Evolutionary conservation across 257 asterid species (phyloP), one percentile per base, ranked within the genome.

Genomic region (Plantago elongata): DNA sequence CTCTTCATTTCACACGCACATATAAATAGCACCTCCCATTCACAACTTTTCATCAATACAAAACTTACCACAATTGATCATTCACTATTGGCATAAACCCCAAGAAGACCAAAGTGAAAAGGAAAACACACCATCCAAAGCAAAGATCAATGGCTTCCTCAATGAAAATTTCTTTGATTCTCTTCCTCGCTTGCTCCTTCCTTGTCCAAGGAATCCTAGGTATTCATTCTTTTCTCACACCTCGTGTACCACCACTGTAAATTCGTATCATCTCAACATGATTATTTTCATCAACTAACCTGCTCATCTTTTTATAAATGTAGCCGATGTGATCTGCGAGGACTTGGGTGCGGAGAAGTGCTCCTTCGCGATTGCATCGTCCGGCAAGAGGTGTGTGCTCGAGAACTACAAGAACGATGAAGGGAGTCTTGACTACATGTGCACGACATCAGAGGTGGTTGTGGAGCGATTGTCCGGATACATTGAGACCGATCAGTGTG

Each of bases 311-410:
- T 17, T 51, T 11, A 8, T 34, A 7, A 38, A 34, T 65, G 9
- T 64, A 84, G 94, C 84, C 13, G 85, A 72, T 51, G 72, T 89
- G 22, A 47, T 79, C 9, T 89, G 95, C 17, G 95, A 86, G 66
- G 71, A 78, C 0, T 68, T 89, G 81, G 84, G 87, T 0, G 59
- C 50, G 11, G 66, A 74, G 5, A 64, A 73, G n/a, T 89, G 94
- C 46, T 64, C 88, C 13, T 89, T 77, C 54, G 76, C 95, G 1
- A 64, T 89, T 1, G 72, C 95, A 5, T 67, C 95, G 0, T 74
- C 91, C 2, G 92, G 88, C 22, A 84, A 86, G 70, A 69, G 97
- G 50, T 86, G 97, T 66, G 79, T 83, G 69, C 72, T 86, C 11
- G 97, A 89, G 68, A 82, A 79, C 13, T 71, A 46, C 64, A 65